Conservation (phyloP, 2,329 filamentous ascomycete species). For the Ascomycota sp. region DNA sequence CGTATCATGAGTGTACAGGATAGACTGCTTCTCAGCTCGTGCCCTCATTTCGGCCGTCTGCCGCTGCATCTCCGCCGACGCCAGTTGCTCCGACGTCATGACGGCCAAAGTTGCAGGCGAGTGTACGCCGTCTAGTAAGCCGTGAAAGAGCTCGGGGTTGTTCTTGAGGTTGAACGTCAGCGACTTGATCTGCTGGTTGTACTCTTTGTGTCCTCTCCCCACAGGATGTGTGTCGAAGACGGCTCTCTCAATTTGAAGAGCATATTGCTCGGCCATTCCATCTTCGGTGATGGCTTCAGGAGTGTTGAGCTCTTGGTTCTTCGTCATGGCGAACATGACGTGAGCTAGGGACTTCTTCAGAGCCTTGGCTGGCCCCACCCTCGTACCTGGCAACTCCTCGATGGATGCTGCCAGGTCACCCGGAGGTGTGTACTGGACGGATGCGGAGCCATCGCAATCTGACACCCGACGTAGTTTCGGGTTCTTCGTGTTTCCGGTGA, state of each 20-base stretch:
- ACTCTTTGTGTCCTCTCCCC: conserved; percentile 23
- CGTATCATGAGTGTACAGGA: conserved; percentile 48
- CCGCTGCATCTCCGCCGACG: conserved; percentile 67
- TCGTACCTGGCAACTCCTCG: conserved; percentile 33
- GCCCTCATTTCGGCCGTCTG: conserved; percentile 58
- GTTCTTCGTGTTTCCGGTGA: conserved; percentile 9
- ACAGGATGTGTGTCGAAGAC: conserved; percentile 32
- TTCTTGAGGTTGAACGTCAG: conserved; percentile 74
- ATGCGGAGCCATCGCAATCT: conserved; percentile 19
- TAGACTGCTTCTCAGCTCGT: conserved; percentile 60
- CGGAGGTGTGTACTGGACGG: conserved; percentile 23
- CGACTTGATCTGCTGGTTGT: conserved; percentile 44
- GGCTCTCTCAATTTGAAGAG: conserved; percentile 59
- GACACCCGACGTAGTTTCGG: conserved; percentile 30
- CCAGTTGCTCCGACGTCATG: conserved; percentile 80
- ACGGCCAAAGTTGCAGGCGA: conserved; percentile 56
- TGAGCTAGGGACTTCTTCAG: conserved; percentile 47
- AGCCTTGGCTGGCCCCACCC: conserved; percentile 46
- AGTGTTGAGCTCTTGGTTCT: conserved; percentile 38
- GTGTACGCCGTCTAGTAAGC: conserved; percentile 50
- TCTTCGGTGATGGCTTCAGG: conserved; percentile 40
- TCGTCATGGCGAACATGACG: conserved; percentile 42
- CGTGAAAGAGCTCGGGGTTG: conserved; percentile 56
- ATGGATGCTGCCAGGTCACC: conserved; percentile 28
- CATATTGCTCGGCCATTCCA: conserved; percentile 43